Evolutionary conservation across 2,329 filamentous ascomycete species (phyloP).

Genomic region (Fusarium ambrosium): DNA sequence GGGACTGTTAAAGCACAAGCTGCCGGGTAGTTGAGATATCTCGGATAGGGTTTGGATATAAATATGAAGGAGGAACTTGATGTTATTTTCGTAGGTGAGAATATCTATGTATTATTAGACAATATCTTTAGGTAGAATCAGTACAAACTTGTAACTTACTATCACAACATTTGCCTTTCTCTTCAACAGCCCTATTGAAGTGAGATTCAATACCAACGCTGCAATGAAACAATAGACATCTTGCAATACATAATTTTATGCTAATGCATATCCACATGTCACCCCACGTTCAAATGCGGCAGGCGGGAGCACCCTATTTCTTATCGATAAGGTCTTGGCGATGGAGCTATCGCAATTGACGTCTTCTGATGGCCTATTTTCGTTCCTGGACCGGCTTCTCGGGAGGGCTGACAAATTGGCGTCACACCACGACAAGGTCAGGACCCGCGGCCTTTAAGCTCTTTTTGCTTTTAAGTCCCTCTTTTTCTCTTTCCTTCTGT

Average conservation of each 20-base stretch:
- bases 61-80: background rate
- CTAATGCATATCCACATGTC: background rate
- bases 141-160: background rate
- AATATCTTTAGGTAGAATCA: background rate
- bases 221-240: background rate
- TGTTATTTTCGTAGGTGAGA: background rate
- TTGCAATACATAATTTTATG: background rate
- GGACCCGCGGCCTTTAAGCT: slow-evolving; percentile 7
- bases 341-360: background rate
- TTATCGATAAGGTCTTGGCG: slow-evolving; percentile 11
- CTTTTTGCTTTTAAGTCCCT: slow-evolving; percentile 4
- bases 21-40: background rate
- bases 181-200: background rate
- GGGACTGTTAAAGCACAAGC: background rate
- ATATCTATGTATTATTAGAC: background rate
- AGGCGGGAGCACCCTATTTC: background rate
- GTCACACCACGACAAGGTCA: slow-evolving; percentile 35
- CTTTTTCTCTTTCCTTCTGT: slow-evolving; percentile 9
- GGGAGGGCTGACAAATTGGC: slow-evolving; percentile 43
- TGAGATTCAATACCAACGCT: background rate
- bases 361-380: background rate
- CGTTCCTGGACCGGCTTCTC: slow-evolving; percentile 11
- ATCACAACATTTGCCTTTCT: background rate
- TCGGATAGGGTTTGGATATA: background rate
- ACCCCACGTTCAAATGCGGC: background rate